Conservation (phyloP, 352 stramenopile genomes). For the Sclerospora graminicola region DNA sequence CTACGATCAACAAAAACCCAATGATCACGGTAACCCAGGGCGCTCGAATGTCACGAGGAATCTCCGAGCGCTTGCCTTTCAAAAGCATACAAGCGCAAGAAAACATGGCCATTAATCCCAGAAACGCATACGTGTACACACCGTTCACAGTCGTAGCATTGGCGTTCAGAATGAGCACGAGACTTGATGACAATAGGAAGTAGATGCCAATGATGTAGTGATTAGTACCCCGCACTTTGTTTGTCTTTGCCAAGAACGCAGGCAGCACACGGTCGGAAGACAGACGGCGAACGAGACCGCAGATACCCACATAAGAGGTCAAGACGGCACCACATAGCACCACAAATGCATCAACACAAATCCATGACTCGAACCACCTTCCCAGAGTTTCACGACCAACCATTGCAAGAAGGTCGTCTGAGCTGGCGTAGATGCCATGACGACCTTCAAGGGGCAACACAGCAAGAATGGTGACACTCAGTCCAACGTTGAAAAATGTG, state of each 20-base stretch:
- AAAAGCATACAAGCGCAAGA: no score
- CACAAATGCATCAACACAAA: conserved; percentile 80
- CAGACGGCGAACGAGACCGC: conserved; percentile 59
- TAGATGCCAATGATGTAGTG: conserved; percentile 71
- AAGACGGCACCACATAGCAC: conserved; percentile 78
- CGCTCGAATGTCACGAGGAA: no score
- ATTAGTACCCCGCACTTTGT: conserved; percentile 53
- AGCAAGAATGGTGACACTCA: conserved; percentile 51
- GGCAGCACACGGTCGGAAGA: conserved; percentile 53
- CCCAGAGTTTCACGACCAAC: conserved; percentile 35
- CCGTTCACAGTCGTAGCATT: conserved; percentile 60
- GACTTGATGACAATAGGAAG: conserved; percentile 49
- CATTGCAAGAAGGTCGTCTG: conserved; percentile 45
- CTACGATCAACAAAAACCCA: no score
- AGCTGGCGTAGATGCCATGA: conserved; percentile 31
- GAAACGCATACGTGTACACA: no score
- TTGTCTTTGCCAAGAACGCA: conserved; percentile 38
- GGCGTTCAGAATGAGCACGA: conserved; percentile 63
- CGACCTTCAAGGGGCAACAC: conserved; percentile 55
- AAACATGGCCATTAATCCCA: no score
- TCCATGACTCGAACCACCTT: conserved; percentile 35
- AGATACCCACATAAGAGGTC: conserved; percentile 78
- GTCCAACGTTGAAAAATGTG: conserved; percentile 73
- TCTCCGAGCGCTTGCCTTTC: no score
- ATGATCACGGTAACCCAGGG: no score